These are phyloP conservation scores for Pugionium dolabratum DNA, from an alignment of 345 rosid species.

Conservation along the genomic window DNA sequence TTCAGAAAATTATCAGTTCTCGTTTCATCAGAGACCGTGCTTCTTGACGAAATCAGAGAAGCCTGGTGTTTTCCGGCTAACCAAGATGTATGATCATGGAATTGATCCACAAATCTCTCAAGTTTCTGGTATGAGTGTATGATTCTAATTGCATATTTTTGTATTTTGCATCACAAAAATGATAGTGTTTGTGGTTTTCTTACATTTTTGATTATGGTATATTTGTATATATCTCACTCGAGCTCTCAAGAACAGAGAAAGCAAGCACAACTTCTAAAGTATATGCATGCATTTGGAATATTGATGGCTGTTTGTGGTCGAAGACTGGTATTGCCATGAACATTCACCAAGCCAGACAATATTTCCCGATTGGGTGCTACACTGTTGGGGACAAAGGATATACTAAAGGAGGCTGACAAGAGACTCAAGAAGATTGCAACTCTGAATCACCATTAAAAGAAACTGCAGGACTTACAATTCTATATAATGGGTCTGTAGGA, in stretches of 20 bases:
- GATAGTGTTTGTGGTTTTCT: background rate
- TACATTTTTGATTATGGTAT: conserved; percentile 53
- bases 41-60: background rate
- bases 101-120: background rate
- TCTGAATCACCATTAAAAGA: too few relatives aligned
- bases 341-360: too few relatives aligned
- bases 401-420: too few relatives aligned
- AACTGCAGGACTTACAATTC: background rate
- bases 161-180: background rate
- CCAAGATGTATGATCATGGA: background rate
- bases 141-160: background rate
- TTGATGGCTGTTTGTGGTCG: too few relatives aligned
- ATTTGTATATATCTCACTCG: conserved; percentile 76
- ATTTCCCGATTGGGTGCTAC: too few relatives aligned
- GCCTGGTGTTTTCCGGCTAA: background rate
- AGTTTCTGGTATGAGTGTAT: background rate
- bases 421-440: too few relatives aligned
- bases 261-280: conserved; percentile 59
- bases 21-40: background rate
- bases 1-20: too few relatives aligned
- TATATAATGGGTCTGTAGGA: background rate
- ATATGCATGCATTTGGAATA: too few relatives aligned
- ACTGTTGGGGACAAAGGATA: too few relatives aligned
- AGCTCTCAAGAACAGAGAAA: conserved; percentile 66
- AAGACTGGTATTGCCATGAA: too few relatives aligned